A percentile compares a stretch with the other conserved stretches of the same genome.
Evolutionary conservation across 768 basidiomycete genomes (phyloP).

Genomic region (Pholiota molesta): DNA sequence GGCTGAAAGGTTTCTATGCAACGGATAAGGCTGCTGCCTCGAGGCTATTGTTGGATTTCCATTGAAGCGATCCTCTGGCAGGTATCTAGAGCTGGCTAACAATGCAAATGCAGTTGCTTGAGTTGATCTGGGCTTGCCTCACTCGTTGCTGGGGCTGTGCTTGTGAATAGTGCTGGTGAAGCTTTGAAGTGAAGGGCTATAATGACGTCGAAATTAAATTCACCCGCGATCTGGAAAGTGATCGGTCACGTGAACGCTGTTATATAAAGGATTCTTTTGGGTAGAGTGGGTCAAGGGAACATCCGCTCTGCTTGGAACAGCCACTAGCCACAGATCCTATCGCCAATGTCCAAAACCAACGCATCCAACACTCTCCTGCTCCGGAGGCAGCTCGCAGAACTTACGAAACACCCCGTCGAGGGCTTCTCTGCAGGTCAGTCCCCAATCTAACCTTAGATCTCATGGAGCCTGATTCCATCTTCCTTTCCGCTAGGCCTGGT

Average conservation of each 20-base stretch:
- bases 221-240: not conserved
- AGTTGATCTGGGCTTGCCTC: too few species aligned
- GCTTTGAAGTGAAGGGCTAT: too few species aligned
- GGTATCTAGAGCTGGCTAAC: too few species aligned
- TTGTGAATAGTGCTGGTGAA: too few species aligned
- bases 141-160: too few species aligned
- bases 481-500: constrained; percentile 69
- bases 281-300: constrained; percentile 5
- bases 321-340: constrained; percentile 18
- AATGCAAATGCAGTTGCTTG: too few species aligned
- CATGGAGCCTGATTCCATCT: constrained; percentile 23
- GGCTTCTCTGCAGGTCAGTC: constrained; percentile 90
- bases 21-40: too few species aligned
- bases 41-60: too few species aligned
- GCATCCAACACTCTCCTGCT: constrained; percentile 65
- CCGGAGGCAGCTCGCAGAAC: constrained; percentile 78
- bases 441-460: constrained; percentile 28
- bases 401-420: constrained; percentile 92
- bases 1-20: too few species aligned
- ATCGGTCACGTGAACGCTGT: constrained; percentile 18
- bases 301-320: constrained; percentile 23
- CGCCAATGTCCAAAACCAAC: constrained; percentile 47
- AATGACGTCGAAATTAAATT: too few species aligned
- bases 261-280: constrained; percentile 20
- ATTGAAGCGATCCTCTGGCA: too few species aligned